Percentiles rank a stretch among this genome's conserved stretches.
These are phyloP conservation scores for Nigrospora osmanthi DNA, from an alignment of 2,329 filamentous ascomycete species.

Conservation along the genomic window DNA sequence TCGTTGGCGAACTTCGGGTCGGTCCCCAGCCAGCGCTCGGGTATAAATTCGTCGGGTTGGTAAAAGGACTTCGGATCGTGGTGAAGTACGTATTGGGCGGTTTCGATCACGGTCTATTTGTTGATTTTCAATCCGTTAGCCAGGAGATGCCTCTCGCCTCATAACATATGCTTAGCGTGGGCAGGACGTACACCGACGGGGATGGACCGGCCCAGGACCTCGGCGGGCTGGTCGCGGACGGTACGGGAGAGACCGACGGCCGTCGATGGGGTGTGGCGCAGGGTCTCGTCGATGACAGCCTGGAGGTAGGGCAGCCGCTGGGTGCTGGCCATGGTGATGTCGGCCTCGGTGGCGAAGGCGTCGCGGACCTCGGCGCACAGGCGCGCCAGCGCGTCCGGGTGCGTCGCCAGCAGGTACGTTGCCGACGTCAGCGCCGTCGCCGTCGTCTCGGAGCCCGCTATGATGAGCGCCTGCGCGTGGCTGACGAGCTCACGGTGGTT, in stretches of 20 bases:
- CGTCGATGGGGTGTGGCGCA: slow-evolving; percentile 31
- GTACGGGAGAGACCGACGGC: slow-evolving; percentile 12
- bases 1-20: slow-evolving; percentile 23
- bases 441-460: slow-evolving; percentile 43
- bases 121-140: background rate
- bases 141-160: background rate
- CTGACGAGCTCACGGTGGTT: slow-evolving; percentile 10
- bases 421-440: slow-evolving; percentile 34
- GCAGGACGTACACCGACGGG: slow-evolving; percentile 8
- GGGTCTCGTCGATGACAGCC: slow-evolving; percentile 32
- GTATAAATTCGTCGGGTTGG: slow-evolving; percentile 26
- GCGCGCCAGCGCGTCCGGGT: slow-evolving; percentile 23
- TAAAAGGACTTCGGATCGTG: slow-evolving; percentile 25
- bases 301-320: slow-evolving; percentile 28
- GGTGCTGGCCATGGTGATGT: slow-evolving; percentile 28
- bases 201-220: slow-evolving; percentile 14
- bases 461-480: slow-evolving; percentile 23
- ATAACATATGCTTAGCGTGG: too few relatives aligned
- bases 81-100: slow-evolving; percentile 28
- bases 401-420: slow-evolving; percentile 29
- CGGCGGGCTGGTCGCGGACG: slow-evolving; percentile 15
- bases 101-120: slow-evolving; percentile 20
- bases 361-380: slow-evolving; percentile 29
- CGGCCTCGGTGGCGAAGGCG: slow-evolving; percentile 24
- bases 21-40: slow-evolving; percentile 27